phyloP scores from a whole-genome alignment of 2,329 filamentous ascomycete species.

The Aspergillus cejpii region DNA sequence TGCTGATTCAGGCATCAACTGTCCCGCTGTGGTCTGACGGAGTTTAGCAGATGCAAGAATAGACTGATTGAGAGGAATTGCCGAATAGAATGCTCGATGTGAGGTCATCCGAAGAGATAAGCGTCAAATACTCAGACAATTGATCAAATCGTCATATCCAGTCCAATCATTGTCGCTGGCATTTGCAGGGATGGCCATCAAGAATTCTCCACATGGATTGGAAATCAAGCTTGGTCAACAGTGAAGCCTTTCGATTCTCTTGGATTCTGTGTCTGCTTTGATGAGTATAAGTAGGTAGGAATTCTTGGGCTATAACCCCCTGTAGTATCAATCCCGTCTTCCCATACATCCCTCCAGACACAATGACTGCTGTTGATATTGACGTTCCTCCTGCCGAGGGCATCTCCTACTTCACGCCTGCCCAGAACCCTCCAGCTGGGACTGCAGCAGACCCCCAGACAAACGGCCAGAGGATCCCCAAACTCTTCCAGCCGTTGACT shows the following conservation, averaged over 20 bases:
- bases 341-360: neutral
- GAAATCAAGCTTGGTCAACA: neutral
- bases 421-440: slow-evolving; percentile 32
- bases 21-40: neutral
- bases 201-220: neutral
- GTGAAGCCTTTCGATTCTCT: neutral
- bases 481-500: slow-evolving; percentile 54
- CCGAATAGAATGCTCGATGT: too few relatives aligned
- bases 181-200: too few relatives aligned
- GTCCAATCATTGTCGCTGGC: too few relatives aligned
- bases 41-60: neutral
- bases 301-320: neutral
- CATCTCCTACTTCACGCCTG: slow-evolving; percentile 41
- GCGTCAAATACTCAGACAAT: too few relatives aligned
- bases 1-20: neutral
- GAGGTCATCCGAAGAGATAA: too few relatives aligned
- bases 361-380: slow-evolving; percentile 22
- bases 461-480: slow-evolving; percentile 42
- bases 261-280: neutral
- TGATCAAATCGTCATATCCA: too few relatives aligned
- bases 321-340: neutral
- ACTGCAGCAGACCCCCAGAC: slow-evolving; percentile 38
- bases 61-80: neutral
- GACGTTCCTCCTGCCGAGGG: slow-evolving; percentile 34
- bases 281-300: neutral